Evolutionary conservation across 129 eudicot species (phyloP).

Genomic region (Flaveria trinervia): DNA sequence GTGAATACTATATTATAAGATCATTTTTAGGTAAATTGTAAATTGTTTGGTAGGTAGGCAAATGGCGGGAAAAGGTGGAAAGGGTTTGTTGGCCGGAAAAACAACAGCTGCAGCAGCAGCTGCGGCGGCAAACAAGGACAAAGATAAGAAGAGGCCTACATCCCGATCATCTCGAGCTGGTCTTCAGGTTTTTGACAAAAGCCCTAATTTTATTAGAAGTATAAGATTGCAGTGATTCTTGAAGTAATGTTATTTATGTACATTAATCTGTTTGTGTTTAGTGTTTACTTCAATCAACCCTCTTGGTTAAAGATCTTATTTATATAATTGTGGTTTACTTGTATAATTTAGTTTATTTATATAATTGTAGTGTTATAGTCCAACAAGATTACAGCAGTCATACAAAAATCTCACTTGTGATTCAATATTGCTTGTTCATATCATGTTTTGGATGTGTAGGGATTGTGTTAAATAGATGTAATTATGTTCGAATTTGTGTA

Average conservation of each 20-base stretch:
- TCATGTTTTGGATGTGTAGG: neutral
- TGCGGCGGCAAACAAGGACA: constrained; percentile 45
- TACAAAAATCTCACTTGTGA: neutral
- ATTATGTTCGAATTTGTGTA: neutral
- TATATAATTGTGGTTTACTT: neutral
- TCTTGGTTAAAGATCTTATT: neutral
- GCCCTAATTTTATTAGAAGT: neutral
- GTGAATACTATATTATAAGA: no score
- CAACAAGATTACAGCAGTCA: neutral
- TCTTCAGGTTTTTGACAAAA: constrained; percentile 40
- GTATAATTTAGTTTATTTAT: neutral
- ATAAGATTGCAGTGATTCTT: no score
- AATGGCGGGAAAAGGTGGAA: constrained; percentile 73
- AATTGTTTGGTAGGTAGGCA: neutral
- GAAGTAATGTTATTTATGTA: neutral
- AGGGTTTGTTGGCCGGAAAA: constrained; percentile 60
- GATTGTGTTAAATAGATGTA: neutral
- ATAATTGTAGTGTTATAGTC: neutral
- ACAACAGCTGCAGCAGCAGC: constrained; percentile 48
- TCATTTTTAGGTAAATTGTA: neutral
- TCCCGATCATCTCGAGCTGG: constrained; percentile 63
- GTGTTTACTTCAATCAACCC: neutral
- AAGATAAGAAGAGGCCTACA: constrained; percentile 55
- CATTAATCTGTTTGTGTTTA: neutral
- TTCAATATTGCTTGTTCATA: neutral